Percentiles rank a stretch among this genome's conserved stretches.
Evolutionary conservation across 164 flowering plant species (phyloP).

Genomic region (Chimonanthus salicifolius): DNA sequence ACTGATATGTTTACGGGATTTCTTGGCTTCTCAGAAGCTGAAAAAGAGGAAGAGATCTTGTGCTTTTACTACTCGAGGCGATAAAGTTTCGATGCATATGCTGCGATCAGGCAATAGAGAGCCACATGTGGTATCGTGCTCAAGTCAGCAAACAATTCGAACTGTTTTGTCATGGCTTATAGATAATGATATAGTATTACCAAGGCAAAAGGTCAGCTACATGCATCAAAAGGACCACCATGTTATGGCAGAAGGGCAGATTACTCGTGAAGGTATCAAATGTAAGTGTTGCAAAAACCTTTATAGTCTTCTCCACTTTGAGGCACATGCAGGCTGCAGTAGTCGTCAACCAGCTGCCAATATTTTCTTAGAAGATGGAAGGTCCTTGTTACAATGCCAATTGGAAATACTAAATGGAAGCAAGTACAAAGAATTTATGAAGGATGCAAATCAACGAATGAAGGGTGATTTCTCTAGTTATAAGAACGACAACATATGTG

Average conservation of each 20-base stretch:
- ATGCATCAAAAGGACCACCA: conserved; percentile 13
- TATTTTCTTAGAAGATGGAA: conserved; percentile 71
- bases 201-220: conserved; percentile 52
- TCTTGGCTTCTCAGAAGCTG: conserved; percentile 6
- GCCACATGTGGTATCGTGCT: background rate
- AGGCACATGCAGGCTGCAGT: conserved; percentile 57
- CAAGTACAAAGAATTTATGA: too few relatives aligned
- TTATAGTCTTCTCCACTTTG: conserved; percentile 47
- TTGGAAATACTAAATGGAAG: conserved; percentile 24
- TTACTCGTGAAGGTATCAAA: conserved; percentile 70
- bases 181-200: conserved; percentile 53
- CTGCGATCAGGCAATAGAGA: conserved; percentile 43
- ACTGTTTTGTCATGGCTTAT: conserved; percentile 70
- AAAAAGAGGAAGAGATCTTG: conserved; percentile 18
- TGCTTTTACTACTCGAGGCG: conserved; percentile 5
- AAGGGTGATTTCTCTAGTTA: background rate
- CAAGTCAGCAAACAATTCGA: conserved; percentile 31
- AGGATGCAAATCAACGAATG: too few relatives aligned
- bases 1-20: background rate
- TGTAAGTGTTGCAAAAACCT: conserved; percentile 66
- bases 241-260: conserved; percentile 39
- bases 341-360: conserved; percentile 41
- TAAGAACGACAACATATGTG: conserved; percentile 59
- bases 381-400: conserved; percentile 73
- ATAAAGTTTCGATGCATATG: conserved; percentile 11